Evolutionary conservation across 345 rosid species (phyloP).

Genomic region (Populus simonii): DNA sequence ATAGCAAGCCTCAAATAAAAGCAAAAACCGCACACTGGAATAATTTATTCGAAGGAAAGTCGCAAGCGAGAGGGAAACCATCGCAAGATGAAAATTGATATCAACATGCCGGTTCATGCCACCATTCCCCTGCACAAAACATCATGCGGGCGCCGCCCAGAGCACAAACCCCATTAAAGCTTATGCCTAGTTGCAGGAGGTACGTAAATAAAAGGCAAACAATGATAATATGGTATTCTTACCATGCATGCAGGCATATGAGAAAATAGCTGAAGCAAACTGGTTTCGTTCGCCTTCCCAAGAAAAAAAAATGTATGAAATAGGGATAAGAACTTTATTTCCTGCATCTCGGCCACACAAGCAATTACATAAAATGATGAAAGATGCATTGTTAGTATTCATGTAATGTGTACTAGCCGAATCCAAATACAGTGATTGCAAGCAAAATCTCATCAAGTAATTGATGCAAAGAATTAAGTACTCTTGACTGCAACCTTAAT

Average conservation of each 20-base stretch:
- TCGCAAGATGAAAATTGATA: neutral
- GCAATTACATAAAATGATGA: neutral
- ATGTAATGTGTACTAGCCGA: neutral
- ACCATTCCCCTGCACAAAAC: neutral
- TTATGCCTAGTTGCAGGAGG: neutral
- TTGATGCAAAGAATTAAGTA: neutral
- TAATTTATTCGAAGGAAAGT: neutral
- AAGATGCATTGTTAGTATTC: neutral
- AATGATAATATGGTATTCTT: neutral
- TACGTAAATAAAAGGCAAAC: neutral
- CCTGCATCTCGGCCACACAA: neutral
- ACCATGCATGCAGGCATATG: neutral
- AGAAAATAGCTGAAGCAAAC: neutral
- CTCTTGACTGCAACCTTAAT: neutral
- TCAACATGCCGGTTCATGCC: neutral
- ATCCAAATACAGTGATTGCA: neutral
- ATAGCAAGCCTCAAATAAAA: neutral
- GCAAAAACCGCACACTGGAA: neutral
- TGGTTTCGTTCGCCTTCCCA: neutral
- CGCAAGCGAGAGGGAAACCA: neutral
- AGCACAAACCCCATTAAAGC: no score
- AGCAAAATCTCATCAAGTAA: neutral
- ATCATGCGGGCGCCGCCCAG: neutral
- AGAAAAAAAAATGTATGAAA: neutral
- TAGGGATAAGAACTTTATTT: neutral